Evolutionary conservation across 2,329 filamentous ascomycete genomes (phyloP), one percentile per base, ranked within the genome.

Genomic region (Ophiostoma sp.): DNA sequence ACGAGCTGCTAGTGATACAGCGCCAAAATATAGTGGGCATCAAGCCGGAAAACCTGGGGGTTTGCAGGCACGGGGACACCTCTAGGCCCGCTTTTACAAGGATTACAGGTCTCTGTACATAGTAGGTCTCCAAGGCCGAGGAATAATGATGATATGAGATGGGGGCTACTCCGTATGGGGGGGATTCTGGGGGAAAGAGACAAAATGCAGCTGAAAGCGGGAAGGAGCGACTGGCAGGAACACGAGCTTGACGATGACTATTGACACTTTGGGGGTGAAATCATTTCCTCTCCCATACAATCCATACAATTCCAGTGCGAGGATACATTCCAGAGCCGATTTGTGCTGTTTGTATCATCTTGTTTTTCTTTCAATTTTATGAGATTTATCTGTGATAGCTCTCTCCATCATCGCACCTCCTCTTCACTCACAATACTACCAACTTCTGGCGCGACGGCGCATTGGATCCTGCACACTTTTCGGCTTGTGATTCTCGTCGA

Each of bases 81-180:
- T 8, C 39, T 4, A 36, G 70, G 66, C 67, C 70, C 70, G 64
- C 70, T 69, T 69, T 68, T 57, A 75, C 73, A 74, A 71, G 70
- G 71, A 68, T 65, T 36, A 41, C 33, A 39, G 62, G 33, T 41
- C 11, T 41, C 36, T 39, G 36, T 36, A 36, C 35, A 7, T 10
- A 41, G 39, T 41, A 20, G 17, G 41, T 44, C 41, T 20, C 48
- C 48, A 57, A 57, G 52, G 57, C 57, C 57, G 57, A 62, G 57
- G 57, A 62, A 62, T 27, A 27, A n/a, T 13, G 48, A 20, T 20
- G 20, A 52, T 7, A 33, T 62, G 27, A 10, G 13, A 31, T 62
- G 33, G 27, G 23, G 52, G 17, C 52, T 15, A 57, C n/a, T 57
- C 52, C 52, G 52, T 57, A 27, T 57, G 52, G 52, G 52, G 52